A percentile compares a stretch with the other conserved stretches of the same genome.
These are phyloP conservation scores for Miamiensis avidus DNA, from an alignment of 169 alveolate species.

Conservation along the genomic window DNA sequence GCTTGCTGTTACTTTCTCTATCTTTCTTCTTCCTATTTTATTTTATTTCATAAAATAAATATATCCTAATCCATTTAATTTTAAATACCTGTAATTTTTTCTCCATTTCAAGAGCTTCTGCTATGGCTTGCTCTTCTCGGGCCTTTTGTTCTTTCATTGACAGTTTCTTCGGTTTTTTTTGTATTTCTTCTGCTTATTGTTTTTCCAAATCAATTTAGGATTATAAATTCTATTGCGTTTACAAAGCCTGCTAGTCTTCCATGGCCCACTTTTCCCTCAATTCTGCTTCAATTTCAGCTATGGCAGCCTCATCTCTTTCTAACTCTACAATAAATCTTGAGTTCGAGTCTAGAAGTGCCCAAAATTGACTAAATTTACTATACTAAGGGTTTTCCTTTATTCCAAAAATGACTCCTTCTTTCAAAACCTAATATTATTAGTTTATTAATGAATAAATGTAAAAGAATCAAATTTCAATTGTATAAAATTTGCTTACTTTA, in stretches of 20 bases:
- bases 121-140: neutral
- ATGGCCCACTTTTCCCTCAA: neutral
- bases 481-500: conserved; percentile 5
- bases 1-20: neutral
- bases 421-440: conserved; percentile 53
- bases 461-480: conserved; percentile 30
- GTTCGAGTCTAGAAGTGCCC: conserved; percentile 23
- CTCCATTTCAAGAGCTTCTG: neutral
- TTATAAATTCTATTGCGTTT: neutral
- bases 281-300: neutral
- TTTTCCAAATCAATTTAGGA: too few species aligned
- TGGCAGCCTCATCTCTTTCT: conserved; percentile 32
- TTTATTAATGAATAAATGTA: too few species aligned
- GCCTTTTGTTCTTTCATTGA: neutral
- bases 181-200: neutral
- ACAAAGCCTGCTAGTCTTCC: neutral
- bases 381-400: conserved; percentile 46
- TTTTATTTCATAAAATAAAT: conserved; percentile 26
- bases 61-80: conserved; percentile 34
- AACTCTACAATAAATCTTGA: conserved; percentile 33
- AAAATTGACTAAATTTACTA: conserved; percentile 16
- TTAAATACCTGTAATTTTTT: conserved; percentile 8
- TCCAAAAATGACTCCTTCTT: conserved; percentile 79
- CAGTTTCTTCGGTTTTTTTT: neutral
- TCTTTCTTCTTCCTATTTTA: conserved; percentile 7